Evolutionary conservation across 1,139 yeast species (phyloP), one percentile per base, ranked within the genome.

Genomic region (Candida sp.): DNA sequence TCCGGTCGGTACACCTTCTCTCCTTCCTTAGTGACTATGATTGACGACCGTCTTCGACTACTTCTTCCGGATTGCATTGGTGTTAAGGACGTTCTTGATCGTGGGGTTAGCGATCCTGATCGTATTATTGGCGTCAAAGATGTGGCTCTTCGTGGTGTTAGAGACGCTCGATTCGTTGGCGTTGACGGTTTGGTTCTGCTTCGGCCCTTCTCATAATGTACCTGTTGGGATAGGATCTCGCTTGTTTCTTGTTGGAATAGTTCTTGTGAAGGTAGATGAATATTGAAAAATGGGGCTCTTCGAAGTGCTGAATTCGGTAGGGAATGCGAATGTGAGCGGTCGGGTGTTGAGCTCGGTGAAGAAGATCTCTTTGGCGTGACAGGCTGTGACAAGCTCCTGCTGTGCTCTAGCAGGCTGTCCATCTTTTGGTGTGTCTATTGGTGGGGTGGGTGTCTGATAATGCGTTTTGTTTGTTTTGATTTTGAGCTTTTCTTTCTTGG

Each of bases 1-100:
- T 62, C 65, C 0, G 71, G 63, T 38, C 72, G 71, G 49, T 63
- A 73, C 0, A 59, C 57, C 2, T 61, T 51, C 12, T 61, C 62
- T 0, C 75, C 75, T 3, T 57, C 52, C 4, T 54, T 59, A 6
- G 65, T 63, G 3, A 63, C 52, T 1, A 72, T 60, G 6, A 50
- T 50, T 3, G 55, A 50, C 8, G 51, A 47, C 30, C 50, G 48
- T 42, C 51, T 43, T 25, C 47, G 37, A 23, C 42, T 44, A 17
- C 33, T 26, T 38, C 40, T 46, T 39, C 41, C 17, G 5, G 39
- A 22, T 23, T 11, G 39, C 17, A 35, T 26, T 25, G 49, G 50
- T 4, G 50, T 49, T 3, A 48, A 11, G 5, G 51, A 47, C 7
- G 11, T 37, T 25, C 41, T 30, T 12, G 30, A 11, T 7, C 9